Evolutionary conservation across 768 basidiomycete genomes (phyloP).

Genomic region (Pholiota molesta): DNA sequence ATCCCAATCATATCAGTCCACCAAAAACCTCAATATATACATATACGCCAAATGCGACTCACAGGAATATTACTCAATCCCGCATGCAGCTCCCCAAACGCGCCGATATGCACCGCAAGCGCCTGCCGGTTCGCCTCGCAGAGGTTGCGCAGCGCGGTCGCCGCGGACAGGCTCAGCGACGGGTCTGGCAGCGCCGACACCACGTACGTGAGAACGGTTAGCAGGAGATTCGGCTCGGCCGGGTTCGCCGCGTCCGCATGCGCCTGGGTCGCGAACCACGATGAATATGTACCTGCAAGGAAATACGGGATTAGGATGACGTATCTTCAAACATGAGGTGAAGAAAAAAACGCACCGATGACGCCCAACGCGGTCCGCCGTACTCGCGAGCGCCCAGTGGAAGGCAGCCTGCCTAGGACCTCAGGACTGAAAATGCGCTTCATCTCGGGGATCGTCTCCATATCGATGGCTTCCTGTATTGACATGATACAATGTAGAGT

Average conservation of each 20-base stretch:
- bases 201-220: slow-evolving; percentile 70
- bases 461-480: slow-evolving; percentile 82
- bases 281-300: slow-evolving; percentile 65
- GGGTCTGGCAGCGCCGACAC: slow-evolving; percentile 71
- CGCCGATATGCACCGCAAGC: slow-evolving; percentile 79
- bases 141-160: slow-evolving; percentile 80
- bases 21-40: no score
- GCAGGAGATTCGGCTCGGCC: slow-evolving; percentile 48
- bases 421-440: slow-evolving; percentile 71
- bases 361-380: slow-evolving; percentile 74
- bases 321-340: not conserved
- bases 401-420: slow-evolving; percentile 71
- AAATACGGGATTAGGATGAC: not conserved
- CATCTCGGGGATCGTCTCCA: slow-evolving; percentile 55
- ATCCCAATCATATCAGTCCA: not conserved
- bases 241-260: slow-evolving; percentile 17
- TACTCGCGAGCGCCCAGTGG: slow-evolving; percentile 62
- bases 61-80: slow-evolving; percentile 77
- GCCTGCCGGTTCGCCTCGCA: slow-evolving; percentile 90
- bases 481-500: slow-evolving; percentile 85
- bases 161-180: slow-evolving; percentile 68
- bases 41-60: slow-evolving; percentile 28
- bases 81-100: slow-evolving; percentile 84
- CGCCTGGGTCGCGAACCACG: slow-evolving; percentile 71
- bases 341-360: slow-evolving; percentile 61